Conservation (phyloP, 495 filamentous ascomycete genomes). For the Bombardia bombarda region DNA sequence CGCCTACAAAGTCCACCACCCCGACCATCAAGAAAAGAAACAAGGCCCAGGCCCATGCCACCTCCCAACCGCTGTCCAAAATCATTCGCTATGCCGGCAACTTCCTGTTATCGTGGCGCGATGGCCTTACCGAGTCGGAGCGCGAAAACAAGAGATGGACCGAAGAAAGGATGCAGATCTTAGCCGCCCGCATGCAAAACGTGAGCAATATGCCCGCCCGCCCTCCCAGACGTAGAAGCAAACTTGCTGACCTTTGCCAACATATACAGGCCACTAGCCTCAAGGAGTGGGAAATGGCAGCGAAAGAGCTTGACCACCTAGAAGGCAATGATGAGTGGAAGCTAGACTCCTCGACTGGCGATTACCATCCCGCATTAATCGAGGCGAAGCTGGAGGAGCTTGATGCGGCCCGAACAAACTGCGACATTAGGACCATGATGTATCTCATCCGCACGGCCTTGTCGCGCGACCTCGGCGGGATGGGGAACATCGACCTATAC, state of each 20-base stretch:
- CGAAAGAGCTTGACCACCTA: conserved; percentile 69
- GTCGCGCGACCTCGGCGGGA: conserved; percentile 73
- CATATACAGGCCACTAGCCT: conserved; percentile 48
- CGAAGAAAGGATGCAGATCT: conserved; percentile 55
- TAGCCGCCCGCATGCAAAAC: conserved; percentile 54
- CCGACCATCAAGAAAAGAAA: conserved; percentile 7
- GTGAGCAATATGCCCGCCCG: conserved; percentile 22
- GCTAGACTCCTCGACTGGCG: conserved; percentile 37
- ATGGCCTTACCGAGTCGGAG: conserved; percentile 50
- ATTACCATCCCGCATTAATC: conserved; percentile 66
- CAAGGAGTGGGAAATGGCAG: conserved; percentile 58
- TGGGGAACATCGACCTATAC: conserved; percentile 78
- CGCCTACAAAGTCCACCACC: background rate
- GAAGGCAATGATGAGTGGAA: conserved; percentile 86
- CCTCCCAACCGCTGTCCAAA: conserved; percentile 12
- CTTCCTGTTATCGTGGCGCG: conserved; percentile 40
- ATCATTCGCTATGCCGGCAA: conserved; percentile 31
- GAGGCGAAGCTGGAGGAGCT: conserved; percentile 61
- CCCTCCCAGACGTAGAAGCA: background rate
- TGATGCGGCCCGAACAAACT: conserved; percentile 63
- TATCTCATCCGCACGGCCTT: conserved; percentile 74
- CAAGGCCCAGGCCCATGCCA: conserved; percentile 1
- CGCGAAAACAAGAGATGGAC: conserved; percentile 38
- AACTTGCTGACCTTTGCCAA: conserved; percentile 1
- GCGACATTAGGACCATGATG: conserved; percentile 66